Evolutionary conservation across 208 protist genomes (phyloP).

Genomic region (Herpetomonas samuelpessoai): DNA sequence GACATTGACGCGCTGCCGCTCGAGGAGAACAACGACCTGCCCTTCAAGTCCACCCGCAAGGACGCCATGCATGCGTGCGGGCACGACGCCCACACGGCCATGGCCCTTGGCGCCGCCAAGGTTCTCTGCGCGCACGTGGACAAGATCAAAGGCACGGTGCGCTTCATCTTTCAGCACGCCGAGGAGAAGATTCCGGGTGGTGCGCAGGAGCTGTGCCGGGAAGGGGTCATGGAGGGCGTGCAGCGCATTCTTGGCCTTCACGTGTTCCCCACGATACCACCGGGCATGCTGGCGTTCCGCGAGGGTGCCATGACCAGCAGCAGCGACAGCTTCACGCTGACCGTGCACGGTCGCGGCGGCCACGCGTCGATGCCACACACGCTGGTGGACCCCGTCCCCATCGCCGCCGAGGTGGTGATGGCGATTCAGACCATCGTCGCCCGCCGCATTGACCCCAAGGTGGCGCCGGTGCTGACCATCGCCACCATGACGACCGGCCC

Average conservation of each 20-base stretch:
- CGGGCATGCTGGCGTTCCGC: conserved; percentile 25
- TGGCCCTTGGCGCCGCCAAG: conserved; percentile 64
- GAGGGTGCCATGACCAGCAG: conserved; percentile 31
- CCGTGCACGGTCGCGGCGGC: conserved; percentile 45
- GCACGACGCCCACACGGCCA: conserved; percentile 65
- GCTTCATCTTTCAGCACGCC: conserved; percentile 75
- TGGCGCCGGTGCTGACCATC: conserved; percentile 49
- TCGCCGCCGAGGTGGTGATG: conserved; percentile 53
- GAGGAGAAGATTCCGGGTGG: conserved; percentile 63
- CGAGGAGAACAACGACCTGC: conserved; percentile 54
- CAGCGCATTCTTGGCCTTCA: conserved; percentile 56
- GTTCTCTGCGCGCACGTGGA: conserved; percentile 47
- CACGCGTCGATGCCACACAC: conserved; percentile 57
- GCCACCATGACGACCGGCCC: conserved; percentile 48
- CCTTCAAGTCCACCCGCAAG: conserved; percentile 52
- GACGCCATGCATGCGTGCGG: conserved; percentile 73
- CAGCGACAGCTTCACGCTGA: conserved; percentile 48
- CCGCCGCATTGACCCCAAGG: conserved; percentile 36
- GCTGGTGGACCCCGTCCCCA: conserved; percentile 50
- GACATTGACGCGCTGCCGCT: conserved; percentile 73
- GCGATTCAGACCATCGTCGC: conserved; percentile 57
- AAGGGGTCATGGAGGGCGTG: conserved; percentile 51
- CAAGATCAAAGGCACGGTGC: conserved; percentile 53
- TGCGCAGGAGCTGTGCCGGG: conserved; percentile 38
- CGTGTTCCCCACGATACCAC: conserved; percentile 21